Evolutionary conservation across 2,329 filamentous ascomycete species (phyloP).

Genomic region (Calonectria honghensis): DNA sequence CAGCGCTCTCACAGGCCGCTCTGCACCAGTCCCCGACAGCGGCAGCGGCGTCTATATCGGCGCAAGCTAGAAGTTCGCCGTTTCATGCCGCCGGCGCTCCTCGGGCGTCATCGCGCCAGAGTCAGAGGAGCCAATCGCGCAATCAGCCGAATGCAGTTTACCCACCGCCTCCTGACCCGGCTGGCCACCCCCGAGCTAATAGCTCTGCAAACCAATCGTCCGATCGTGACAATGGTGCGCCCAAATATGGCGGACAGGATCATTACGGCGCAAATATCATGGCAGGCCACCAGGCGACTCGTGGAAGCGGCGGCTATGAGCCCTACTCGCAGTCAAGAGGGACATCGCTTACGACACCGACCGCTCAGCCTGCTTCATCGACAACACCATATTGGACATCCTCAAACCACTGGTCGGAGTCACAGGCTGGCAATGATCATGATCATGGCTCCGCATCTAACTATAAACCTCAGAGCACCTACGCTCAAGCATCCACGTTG

Average conservation of each 20-base stretch:
- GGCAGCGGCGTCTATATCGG: conserved; percentile 55
- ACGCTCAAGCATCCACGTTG: conserved; percentile 43
- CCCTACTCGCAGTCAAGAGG: conserved; percentile 58
- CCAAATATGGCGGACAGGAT: conserved; percentile 49
- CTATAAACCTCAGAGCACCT: conserved; percentile 43
- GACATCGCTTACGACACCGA: conserved; percentile 24
- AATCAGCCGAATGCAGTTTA: conserved; percentile 42
- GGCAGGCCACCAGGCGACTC: conserved; percentile 38
- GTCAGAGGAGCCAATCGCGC: conserved; percentile 58
- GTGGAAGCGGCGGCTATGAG: conserved; percentile 56
- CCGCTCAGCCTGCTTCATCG: conserved; percentile 40
- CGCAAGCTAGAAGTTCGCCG: conserved; percentile 57
- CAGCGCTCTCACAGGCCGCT: conserved; percentile 40
- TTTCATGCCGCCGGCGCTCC: conserved; percentile 54
- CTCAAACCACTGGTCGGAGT: conserved; percentile 53
- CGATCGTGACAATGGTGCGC: conserved; percentile 36
- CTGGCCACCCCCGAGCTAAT: conserved; percentile 42
- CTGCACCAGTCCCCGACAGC: conserved; percentile 55
- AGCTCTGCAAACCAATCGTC: conserved; percentile 38
- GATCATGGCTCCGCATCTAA: conserved; percentile 41
- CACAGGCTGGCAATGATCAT: conserved; percentile 43
- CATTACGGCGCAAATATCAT: conserved; percentile 41
- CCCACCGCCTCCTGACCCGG: conserved; percentile 41
- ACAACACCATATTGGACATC: conserved; percentile 48
- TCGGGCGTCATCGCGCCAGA: conserved; percentile 59